Percentiles rank a stretch among this genome's conserved stretches.
Conservation (phyloP, 306 rosid genomes). For the Purshia tridentata region DNA sequence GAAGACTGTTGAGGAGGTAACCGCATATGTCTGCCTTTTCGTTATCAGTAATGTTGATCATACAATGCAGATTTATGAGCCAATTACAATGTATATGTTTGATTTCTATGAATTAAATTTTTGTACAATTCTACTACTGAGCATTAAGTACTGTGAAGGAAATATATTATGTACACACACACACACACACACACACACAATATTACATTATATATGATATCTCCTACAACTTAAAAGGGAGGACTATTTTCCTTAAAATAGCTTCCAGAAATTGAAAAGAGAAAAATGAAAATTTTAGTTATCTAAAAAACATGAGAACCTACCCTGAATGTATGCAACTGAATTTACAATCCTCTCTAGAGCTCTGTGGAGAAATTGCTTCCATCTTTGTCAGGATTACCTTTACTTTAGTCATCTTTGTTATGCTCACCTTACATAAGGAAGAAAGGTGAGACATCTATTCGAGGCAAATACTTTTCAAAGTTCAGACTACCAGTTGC, state of each 20-base stretch:
- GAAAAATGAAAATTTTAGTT: not conserved
- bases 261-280: slow-evolving; percentile 6
- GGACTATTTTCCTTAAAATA: slow-evolving; percentile 1
- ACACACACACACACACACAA: not conserved
- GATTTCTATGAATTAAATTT: not conserved
- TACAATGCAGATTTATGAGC: slow-evolving; percentile 7
- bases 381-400: not conserved
- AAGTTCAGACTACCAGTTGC: slow-evolving; percentile 4
- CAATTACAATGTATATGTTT: not conserved
- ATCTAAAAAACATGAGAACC: not conserved
- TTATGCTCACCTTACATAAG: too few species aligned
- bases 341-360: not conserved
- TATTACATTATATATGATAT: not conserved
- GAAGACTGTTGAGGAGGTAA: slow-evolving; percentile 97
- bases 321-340: not conserved
- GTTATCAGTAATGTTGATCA: not conserved
- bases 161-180: not conserved
- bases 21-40: slow-evolving; percentile 9
- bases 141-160: not conserved
- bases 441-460: not conserved
- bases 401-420: not conserved
- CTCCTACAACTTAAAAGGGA: not conserved
- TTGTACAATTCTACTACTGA: not conserved
- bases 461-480: slow-evolving; percentile 8
- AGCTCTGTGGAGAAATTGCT: not conserved